Evolutionary conservation across 768 basidiomycete species (phyloP).

Genomic region (Tylopilus sp.): DNA sequence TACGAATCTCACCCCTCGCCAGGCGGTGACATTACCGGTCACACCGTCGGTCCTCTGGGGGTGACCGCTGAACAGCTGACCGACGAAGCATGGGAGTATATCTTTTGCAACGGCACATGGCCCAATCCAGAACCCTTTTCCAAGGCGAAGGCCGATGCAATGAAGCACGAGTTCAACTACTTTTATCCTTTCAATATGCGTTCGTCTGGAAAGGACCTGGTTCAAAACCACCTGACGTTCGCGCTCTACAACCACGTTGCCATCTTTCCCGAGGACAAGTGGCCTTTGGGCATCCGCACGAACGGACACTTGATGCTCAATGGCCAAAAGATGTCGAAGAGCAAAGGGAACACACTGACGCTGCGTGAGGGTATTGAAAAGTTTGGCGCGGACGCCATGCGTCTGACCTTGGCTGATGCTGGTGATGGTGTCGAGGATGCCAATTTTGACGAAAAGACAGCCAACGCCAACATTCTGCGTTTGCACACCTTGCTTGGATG

Average conservation of each 20-base stretch:
- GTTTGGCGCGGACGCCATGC: constrained; percentile 95
- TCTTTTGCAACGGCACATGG: constrained; percentile 77
- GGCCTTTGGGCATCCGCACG: constrained; percentile 88
- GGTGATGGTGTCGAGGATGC: constrained; percentile 98
- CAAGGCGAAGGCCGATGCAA: constrained; percentile 72
- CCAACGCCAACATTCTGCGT: constrained; percentile 93
- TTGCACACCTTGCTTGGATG: constrained; percentile 87
- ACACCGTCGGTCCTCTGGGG: constrained; percentile 73
- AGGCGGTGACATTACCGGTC: constrained; percentile 77
- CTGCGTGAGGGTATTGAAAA: constrained; percentile 85
- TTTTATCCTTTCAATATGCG: constrained; percentile 99
- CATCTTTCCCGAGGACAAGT: constrained; percentile 80
- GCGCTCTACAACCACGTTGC: constrained; percentile 94
- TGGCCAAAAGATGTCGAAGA: constrained; percentile 99
- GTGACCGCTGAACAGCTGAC: constrained; percentile 92
- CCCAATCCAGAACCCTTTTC: constrained; percentile 63
- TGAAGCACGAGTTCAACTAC: constrained; percentile 92
- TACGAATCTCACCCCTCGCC: constrained; percentile 17
- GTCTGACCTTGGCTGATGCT: constrained; percentile 90
- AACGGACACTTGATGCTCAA: constrained; percentile 98
- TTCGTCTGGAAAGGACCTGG: constrained; percentile 95
- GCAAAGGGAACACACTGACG: constrained; percentile 93
- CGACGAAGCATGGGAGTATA: constrained; percentile 96
- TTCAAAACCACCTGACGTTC: constrained; percentile 95
- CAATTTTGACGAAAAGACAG: constrained; percentile 98